These are phyloP conservation scores for Gonapodya sp. DNA, from an alignment of 192 early-diverging fungal species.

Conservation along the genomic window DNA sequence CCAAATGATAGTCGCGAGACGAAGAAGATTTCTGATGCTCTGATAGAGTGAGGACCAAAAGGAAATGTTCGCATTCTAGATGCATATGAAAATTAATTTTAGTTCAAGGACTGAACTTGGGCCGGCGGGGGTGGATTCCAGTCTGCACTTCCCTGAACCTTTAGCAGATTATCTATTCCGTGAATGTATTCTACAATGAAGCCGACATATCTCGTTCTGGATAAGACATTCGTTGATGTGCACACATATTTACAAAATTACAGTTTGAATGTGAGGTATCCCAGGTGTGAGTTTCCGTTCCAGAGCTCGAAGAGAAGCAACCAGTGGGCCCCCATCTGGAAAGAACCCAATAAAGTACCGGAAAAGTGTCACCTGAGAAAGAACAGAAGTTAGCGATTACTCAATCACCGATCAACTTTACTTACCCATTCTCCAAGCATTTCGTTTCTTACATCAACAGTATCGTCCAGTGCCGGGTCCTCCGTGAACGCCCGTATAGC, in stretches of 20 bases:
- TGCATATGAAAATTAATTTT: too few species aligned
- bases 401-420: not conserved
- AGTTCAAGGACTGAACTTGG: too few species aligned
- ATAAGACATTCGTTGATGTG: too few species aligned
- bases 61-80: constrained; percentile 21
- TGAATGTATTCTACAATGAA: too few species aligned
- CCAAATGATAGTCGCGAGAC: constrained; percentile 59
- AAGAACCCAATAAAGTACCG: not conserved
- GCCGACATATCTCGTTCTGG: too few species aligned
- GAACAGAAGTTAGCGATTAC: too few species aligned
- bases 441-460: not conserved
- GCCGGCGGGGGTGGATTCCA: too few species aligned
- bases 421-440: not conserved
- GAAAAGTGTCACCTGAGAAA: not conserved
- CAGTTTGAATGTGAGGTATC: not conserved
- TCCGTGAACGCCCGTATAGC: not conserved
- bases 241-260: not conserved
- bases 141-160: too few species aligned
- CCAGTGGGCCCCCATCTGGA: not conserved
- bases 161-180: too few species aligned
- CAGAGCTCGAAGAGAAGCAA: not conserved
- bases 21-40: constrained; percentile 66
- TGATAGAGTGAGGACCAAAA: constrained; percentile 69
- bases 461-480: not conserved
- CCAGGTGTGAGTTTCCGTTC: not conserved